Conservation (phyloP, 345 rosid species). For the Heritiera fomes region DNA sequence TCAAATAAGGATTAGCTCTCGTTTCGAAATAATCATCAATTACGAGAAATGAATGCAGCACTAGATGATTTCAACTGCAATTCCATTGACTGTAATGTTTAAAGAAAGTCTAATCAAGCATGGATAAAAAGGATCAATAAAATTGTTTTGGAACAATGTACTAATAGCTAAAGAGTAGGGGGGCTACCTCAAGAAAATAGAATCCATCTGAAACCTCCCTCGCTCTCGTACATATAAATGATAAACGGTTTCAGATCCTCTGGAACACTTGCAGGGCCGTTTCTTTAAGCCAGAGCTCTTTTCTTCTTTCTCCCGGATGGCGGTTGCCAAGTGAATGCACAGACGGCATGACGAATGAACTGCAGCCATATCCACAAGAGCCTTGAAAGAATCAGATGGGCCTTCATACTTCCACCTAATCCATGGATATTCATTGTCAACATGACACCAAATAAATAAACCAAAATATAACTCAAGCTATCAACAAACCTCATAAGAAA, state of each 20-base stretch:
- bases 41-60: not conserved
- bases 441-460: not conserved
- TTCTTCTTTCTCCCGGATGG: conserved; percentile 72
- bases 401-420: conserved; percentile 94
- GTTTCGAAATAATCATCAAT: not conserved
- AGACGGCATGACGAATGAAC: conserved; percentile 99
- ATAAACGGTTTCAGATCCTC: conserved; percentile 63
- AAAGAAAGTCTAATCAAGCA: conserved; percentile 4
- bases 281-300: conserved; percentile 48
- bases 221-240: conserved; percentile 85
- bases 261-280: conserved; percentile 83
- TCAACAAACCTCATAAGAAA: not conserved
- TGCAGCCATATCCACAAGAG: conserved; percentile 95
- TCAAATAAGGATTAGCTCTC: not conserved
- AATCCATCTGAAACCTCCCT: conserved; percentile 82
- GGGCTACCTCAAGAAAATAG: conserved; percentile 80
- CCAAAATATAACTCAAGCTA: conserved; percentile 6
- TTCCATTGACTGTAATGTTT: not conserved
- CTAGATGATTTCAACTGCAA: not conserved
- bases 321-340: conserved; percentile 84
- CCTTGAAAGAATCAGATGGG: conserved; percentile 94
- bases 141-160: not conserved
- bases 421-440: conserved; percentile 23
- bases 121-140: not conserved
- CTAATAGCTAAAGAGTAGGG: too few relatives aligned